Evolutionary conservation across 306 rosid genomes (phyloP).

Genomic region (Pyrus betulifolia): DNA sequence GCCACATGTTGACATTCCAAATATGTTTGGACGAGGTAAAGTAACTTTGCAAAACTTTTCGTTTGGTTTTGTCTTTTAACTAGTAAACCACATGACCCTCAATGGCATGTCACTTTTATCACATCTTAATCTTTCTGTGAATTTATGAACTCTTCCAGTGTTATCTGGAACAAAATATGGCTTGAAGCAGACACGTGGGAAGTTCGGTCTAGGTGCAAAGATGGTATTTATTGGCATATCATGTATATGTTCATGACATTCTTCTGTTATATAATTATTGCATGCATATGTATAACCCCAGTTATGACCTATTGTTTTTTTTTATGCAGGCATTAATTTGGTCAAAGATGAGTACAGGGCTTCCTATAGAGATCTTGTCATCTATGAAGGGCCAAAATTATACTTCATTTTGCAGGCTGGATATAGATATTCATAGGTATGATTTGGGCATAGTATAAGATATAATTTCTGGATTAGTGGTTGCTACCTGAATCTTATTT

Average conservation of each 20-base stretch:
- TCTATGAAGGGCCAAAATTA: slow-evolving; percentile 76
- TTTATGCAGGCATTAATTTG: slow-evolving; percentile 81
- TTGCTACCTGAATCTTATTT: neutral
- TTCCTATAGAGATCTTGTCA: slow-evolving; percentile 84
- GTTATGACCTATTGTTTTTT: slow-evolving; percentile 1
- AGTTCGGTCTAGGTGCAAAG: slow-evolving; percentile 98
- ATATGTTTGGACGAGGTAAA: slow-evolving; percentile 97
- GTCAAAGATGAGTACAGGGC: slow-evolving; percentile 99
- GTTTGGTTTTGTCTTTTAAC: neutral
- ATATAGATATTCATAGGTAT: slow-evolving; percentile 88
- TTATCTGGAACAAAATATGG: slow-evolving; percentile 97
- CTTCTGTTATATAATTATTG: neutral
- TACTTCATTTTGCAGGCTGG: slow-evolving; percentile 80
- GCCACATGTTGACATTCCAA: slow-evolving; percentile 96
- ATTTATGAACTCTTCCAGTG: slow-evolving; percentile 44
- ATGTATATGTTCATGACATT: slow-evolving; percentile 11
- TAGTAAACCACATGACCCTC: slow-evolving; percentile 1
- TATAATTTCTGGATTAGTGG: neutral
- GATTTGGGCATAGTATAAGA: slow-evolving; percentile 1
- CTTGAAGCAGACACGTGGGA: slow-evolving; percentile 90
- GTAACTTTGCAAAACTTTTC: slow-evolving; percentile 22
- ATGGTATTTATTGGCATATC: slow-evolving; percentile 49
- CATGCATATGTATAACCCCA: neutral
- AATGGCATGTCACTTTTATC: neutral
- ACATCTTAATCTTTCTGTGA: slow-evolving; percentile 18